These are phyloP conservation scores for Gracilaria gracilis DNA, from an alignment of 23 red algal species.

Conservation along the genomic window DNA sequence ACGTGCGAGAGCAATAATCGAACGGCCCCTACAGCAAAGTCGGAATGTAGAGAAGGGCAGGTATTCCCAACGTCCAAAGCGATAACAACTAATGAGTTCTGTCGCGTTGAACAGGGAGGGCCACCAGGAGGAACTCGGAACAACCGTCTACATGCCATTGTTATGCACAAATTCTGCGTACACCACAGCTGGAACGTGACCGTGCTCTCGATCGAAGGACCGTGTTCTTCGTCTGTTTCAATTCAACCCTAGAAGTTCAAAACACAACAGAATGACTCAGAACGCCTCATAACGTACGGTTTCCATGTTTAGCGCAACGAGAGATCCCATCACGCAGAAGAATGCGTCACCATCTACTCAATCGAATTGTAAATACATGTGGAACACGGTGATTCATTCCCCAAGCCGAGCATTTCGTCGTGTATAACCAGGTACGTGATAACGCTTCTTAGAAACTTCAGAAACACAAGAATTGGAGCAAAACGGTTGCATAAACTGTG, in stretches of 20 bases:
- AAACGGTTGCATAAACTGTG: not conserved
- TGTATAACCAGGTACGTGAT: not conserved
- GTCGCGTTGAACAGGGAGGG: no score
- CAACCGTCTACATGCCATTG: not conserved
- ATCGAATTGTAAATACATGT: not conserved
- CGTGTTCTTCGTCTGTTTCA: not conserved
- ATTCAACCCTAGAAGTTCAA: no score
- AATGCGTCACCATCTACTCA: not conserved
- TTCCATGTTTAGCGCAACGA: not conserved
- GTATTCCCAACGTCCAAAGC: no score
- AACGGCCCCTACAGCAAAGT: no score
- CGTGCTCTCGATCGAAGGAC: not conserved
- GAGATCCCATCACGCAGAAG: not conserved
- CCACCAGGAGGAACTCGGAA: not conserved
- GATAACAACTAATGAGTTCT: no score
- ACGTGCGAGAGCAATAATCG: no score
- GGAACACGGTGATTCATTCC: conserved; percentile 1
- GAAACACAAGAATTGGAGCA: not conserved
- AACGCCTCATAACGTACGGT: not conserved
- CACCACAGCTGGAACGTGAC: not conserved
- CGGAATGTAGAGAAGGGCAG: no score
- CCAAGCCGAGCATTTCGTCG: not conserved
- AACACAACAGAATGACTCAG: not conserved
- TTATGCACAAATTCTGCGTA: no score
- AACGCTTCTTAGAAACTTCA: not conserved